phyloP scores from a whole-genome alignment of 2,329 filamentous ascomycete species.

The Magnaporthiopsis rhizophila region DNA sequence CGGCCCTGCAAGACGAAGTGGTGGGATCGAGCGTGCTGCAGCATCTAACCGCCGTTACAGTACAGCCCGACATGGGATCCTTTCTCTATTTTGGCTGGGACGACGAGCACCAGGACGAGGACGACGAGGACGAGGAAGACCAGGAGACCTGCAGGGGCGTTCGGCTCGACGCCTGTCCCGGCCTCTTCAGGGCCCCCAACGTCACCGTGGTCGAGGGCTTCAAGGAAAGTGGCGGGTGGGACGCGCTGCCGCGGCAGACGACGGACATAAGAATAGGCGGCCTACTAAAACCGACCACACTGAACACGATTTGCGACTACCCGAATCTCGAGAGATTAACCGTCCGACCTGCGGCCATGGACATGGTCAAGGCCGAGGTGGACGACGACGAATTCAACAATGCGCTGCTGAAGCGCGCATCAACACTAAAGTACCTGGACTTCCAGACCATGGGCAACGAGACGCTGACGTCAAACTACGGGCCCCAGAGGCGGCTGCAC shows the following conservation, averaged over 20 bases:
- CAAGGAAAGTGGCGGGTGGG: slow-evolving; percentile 7
- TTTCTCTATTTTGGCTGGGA: slow-evolving; percentile 6
- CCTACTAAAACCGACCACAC: slow-evolving; percentile 1
- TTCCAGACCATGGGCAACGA: slow-evolving; percentile 7
- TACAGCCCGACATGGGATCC: slow-evolving; percentile 4
- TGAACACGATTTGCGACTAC: slow-evolving; percentile 6
- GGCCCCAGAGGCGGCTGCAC: slow-evolving; percentile 3
- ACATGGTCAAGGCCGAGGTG: slow-evolving; percentile 31
- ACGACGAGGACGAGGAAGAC: neutral
- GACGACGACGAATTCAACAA: slow-evolving; percentile 6
- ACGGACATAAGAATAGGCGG: slow-evolving; percentile 1
- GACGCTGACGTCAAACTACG: slow-evolving; percentile 4
- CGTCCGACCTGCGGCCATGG: slow-evolving; percentile 42
- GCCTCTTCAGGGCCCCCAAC: slow-evolving; percentile 6
- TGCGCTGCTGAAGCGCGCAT: slow-evolving; percentile 4
- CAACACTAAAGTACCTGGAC: slow-evolving; percentile 4
- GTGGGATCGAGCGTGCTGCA: slow-evolving; percentile 4
- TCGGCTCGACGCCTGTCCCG: slow-evolving; percentile 5
- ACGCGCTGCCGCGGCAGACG: neutral
- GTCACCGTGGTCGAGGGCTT: slow-evolving; percentile 5
- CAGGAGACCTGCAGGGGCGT: slow-evolving; percentile 4
- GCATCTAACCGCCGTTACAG: slow-evolving; percentile 6
- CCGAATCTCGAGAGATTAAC: slow-evolving; percentile 15
- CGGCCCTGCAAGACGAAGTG: slow-evolving; percentile 5
- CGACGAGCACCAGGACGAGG: slow-evolving; percentile 2